Evolutionary conservation across 1,139 yeast genomes (phyloP).

Genomic region (Nematodospora anomalae): DNA sequence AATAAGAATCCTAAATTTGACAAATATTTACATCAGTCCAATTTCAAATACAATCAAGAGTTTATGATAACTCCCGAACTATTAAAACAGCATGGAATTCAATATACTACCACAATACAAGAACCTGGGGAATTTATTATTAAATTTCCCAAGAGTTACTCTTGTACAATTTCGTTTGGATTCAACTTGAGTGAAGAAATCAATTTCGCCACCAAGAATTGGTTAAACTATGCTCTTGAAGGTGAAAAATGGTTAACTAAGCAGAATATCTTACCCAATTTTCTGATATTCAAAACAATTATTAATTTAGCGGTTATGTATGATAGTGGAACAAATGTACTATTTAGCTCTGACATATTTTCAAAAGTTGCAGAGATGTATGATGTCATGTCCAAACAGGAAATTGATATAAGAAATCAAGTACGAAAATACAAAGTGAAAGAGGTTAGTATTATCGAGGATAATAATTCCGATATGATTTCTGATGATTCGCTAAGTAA

Average conservation of each 20-base stretch:
- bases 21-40: slow-evolving; percentile 18
- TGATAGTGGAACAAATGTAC: slow-evolving; percentile 31
- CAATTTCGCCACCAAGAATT: slow-evolving; percentile 56
- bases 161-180: slow-evolving; percentile 53
- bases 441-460: slow-evolving; percentile 38
- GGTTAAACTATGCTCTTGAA: slow-evolving; percentile 52
- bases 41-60: slow-evolving; percentile 34
- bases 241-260: slow-evolving; percentile 54
- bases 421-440: slow-evolving; percentile 35
- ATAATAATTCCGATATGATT: slow-evolving; percentile 32
- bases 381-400: slow-evolving; percentile 32
- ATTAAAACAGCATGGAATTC: slow-evolving; percentile 49
- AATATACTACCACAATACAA: slow-evolving; percentile 48
- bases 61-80: slow-evolving; percentile 49
- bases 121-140: slow-evolving; percentile 61
- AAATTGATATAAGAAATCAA: slow-evolving; percentile 39
- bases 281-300: slow-evolving; percentile 50
- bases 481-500: slow-evolving; percentile 53
- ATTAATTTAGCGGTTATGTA: slow-evolving; percentile 46
- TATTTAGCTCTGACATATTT: slow-evolving; percentile 31
- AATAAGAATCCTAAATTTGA: slow-evolving; percentile 29
- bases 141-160: slow-evolving; percentile 56
- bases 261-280: slow-evolving; percentile 51
- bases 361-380: slow-evolving; percentile 32
- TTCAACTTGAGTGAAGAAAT: slow-evolving; percentile 55